Evolutionary conservation across 1,139 yeast genomes (phyloP), one percentile per base, ranked within the genome.

Genomic region (Suhomyces yuchorum): DNA sequence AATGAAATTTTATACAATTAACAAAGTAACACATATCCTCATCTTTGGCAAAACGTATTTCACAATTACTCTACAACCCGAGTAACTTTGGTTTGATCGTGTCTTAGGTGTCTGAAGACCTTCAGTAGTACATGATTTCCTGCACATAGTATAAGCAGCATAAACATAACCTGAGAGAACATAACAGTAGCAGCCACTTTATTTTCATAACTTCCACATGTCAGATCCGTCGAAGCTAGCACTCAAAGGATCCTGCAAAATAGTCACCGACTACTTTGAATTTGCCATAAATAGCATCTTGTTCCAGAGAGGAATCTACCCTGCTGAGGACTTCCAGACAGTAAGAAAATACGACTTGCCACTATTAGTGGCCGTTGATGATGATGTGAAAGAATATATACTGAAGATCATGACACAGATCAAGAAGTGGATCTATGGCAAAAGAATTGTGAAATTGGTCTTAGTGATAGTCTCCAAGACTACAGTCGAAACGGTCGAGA

Each of bases 291-390:
- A 88, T 63, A 82, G 85, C 51, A 88, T 92, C 30, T 76, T 92
- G 6, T 92, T 87, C 65, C 98, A 92, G 63, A 71, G 98, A 47
- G 96, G 96, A 0, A 85, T 92, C 35, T 92, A 92, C 60, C 97
- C 97, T 0, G 78, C 89, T 2, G 96, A 89, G 57, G 97, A 90
- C 62, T 92, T 92, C 66, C 81, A 80, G 51, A 77, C 86, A 0
- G 92, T 89, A 3, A 79, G 82, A 56, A 90, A 90, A 63, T 92
- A 90, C 65, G 97, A 90, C 38, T 66, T 92, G 47, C 87, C 87
- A 49, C 69, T 92, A 66, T 73, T 92, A 44, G 80, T 87, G 26
- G 81, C 88, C 4, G 79, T 79, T 26, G 96, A 91, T 62, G 87
- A 85, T 38, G 96, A 88, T 45, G 86, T 92, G 47, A 82, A 81